A percentile compares a stretch with the other conserved stretches of the same genome.
Evolutionary conservation across 371 early-diverging fungal species (phyloP).

Genomic region (Syncephalastrum sp.): DNA sequence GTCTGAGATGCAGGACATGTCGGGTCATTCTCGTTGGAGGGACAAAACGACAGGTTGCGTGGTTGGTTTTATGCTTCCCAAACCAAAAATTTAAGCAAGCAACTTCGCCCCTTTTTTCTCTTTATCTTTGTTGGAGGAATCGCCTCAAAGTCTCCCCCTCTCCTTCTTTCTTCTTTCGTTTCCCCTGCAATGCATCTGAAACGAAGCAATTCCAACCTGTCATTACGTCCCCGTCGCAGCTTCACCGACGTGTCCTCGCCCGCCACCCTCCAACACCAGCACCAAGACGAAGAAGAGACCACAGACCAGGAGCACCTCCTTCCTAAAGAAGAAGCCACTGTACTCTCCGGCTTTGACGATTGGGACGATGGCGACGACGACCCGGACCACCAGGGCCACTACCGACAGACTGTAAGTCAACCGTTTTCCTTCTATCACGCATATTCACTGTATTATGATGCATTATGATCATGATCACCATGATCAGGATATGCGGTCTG

Average conservation of each 20-base stretch:
- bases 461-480: too few species aligned
- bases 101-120: background rate
- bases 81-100: background rate
- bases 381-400: conserved; percentile 1
- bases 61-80: background rate
- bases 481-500: conserved; percentile 2
- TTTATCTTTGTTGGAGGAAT: conserved; percentile 2
- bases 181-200: conserved; percentile 7
- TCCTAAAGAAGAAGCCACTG: background rate
- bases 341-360: conserved; percentile 3
- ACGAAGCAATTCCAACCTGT: conserved; percentile 5
- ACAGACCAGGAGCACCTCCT: background rate
- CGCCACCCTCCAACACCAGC: background rate
- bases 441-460: too few species aligned
- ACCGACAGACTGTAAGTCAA: too few species aligned
- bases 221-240: conserved; percentile 12
- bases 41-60: too few species aligned
- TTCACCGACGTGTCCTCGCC: background rate
- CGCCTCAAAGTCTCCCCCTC: background rate
- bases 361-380: conserved; percentile 7
- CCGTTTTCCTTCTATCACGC: too few species aligned
- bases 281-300: conserved; percentile 9
- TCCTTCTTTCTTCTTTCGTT: background rate
- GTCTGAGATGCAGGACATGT: conserved; percentile 1
- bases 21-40: background rate